A percentile compares a stretch with the other conserved stretches of the same genome.
These are phyloP conservation scores for Didymosphaeria variabile DNA, from an alignment of 2,329 filamentous ascomycete species.

Conservation along the genomic window DNA sequence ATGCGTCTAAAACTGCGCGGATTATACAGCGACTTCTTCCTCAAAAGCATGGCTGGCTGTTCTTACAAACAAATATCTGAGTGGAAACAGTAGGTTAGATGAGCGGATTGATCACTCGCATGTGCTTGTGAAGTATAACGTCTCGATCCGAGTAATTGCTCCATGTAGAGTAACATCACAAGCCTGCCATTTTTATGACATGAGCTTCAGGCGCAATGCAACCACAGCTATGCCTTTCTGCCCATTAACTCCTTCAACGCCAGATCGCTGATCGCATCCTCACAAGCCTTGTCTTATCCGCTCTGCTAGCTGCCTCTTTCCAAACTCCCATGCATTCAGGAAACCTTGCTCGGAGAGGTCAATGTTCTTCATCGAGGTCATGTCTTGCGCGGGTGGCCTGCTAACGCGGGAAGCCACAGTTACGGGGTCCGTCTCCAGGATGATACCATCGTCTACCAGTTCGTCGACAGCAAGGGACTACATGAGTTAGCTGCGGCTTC, in stretches of 20 bases:
- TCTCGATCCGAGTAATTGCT: not conserved
- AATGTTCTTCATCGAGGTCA: conserved; percentile 87
- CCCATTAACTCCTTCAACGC: conserved; percentile 45
- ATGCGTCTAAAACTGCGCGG: not conserved
- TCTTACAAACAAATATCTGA: not conserved
- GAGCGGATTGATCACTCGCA: not conserved
- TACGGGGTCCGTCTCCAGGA: conserved; percentile 95
- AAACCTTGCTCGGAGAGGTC: conserved; percentile 96
- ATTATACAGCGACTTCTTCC: not conserved
- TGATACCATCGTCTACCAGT: conserved; percentile 73
- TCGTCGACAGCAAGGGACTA: conserved; percentile 94
- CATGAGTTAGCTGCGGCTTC: conserved; percentile 70
- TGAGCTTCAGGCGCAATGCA: conserved; percentile 17
- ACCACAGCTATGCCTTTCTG: conserved; percentile 29
- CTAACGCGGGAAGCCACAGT: conserved; percentile 93
- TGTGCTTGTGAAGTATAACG: not conserved
- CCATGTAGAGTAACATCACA: conserved; percentile 9
- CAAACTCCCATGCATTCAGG: conserved; percentile 92
- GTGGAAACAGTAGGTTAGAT: not conserved
- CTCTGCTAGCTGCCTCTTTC: conserved; percentile 89
- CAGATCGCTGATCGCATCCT: conserved; percentile 26
- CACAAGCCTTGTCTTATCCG: conserved; percentile 79
- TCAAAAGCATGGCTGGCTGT: not conserved
- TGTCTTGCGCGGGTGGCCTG: conserved; percentile 88
- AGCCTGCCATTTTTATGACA: conserved; percentile 16